Percentiles rank a stretch among this genome's conserved stretches.
Evolutionary conservation across 192 early-diverging fungal species (phyloP).

Genomic region (Thoreauomyces humboldtii): DNA sequence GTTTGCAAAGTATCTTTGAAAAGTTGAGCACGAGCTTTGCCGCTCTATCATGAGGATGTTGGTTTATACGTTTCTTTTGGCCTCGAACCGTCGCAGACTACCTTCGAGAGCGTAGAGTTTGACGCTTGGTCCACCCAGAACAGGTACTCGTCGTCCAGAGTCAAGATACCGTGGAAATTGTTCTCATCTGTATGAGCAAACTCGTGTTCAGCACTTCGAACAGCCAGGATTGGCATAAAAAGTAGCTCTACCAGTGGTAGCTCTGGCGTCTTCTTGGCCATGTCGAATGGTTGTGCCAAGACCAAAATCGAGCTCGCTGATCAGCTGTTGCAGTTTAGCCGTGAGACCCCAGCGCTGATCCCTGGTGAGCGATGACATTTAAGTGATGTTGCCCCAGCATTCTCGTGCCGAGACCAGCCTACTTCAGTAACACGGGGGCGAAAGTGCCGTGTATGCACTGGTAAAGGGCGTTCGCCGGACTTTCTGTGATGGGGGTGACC

Average conservation of each 20-base stretch:
- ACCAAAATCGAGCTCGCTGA: slow-evolving; percentile 37
- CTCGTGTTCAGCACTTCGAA: too few relatives aligned
- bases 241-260: too few relatives aligned
- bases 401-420: not conserved
- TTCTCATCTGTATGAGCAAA: slow-evolving; percentile 13
- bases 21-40: slow-evolving; percentile 10
- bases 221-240: too few relatives aligned
- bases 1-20: slow-evolving; percentile 26
- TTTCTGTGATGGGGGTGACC: slow-evolving; percentile 9
- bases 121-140: slow-evolving; percentile 28
- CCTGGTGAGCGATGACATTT: slow-evolving; percentile 4
- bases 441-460: slow-evolving; percentile 35
- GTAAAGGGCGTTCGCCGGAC: slow-evolving; percentile 32
- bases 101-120: not conserved
- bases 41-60: too few relatives aligned
- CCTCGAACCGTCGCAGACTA: too few relatives aligned
- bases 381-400: not conserved
- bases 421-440: slow-evolving; percentile 36
- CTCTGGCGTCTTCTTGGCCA: not conserved
- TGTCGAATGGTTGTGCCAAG: slow-evolving; percentile 13
- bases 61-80: too few relatives aligned
- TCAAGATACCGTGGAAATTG: slow-evolving; percentile 16
- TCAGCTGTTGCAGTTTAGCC: slow-evolving; percentile 29
- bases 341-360: slow-evolving; percentile 21
- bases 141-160: slow-evolving; percentile 31